Evolutionary conservation across 2,329 filamentous ascomycete species (phyloP).

Genomic region (Cryphonectria naterciae): DNA sequence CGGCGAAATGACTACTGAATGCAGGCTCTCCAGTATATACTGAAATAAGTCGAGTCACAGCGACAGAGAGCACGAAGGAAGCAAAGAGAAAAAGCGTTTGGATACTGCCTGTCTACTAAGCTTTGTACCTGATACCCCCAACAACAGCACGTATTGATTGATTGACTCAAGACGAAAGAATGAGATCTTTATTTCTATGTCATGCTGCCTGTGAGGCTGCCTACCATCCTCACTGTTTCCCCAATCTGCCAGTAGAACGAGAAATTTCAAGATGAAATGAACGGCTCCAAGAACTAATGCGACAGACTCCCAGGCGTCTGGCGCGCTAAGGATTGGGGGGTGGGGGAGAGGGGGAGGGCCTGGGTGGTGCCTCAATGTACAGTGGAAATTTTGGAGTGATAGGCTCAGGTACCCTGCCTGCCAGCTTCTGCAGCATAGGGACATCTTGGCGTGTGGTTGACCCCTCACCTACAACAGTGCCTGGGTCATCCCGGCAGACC

Average conservation of each 20-base stretch:
- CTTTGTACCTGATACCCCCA: conserved; percentile 12
- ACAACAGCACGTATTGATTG: background rate
- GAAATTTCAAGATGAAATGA: background rate
- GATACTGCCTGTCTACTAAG: background rate
- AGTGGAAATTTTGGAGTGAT: background rate
- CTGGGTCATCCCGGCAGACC: background rate
- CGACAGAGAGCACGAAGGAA: too few species aligned
- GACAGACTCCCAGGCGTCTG: background rate
- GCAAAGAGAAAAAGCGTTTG: background rate
- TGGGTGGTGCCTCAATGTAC: background rate
- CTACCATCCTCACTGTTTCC: background rate
- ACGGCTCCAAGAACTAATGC: background rate
- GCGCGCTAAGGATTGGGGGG: background rate
- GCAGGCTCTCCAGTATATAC: background rate
- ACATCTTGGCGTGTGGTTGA: background rate
- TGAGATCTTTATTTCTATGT: background rate
- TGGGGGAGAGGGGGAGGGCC: background rate
- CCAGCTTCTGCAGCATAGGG: conserved; percentile 1
- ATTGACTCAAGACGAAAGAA: background rate
- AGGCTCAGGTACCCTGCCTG: conserved; percentile 5
- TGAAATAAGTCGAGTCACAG: background rate
- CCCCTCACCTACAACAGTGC: background rate
- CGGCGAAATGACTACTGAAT: conserved; percentile 1
- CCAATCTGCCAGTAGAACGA: background rate
- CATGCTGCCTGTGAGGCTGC: background rate